Evolutionary conservation across 2,329 filamentous ascomycete genomes (phyloP).

Genomic region (Amesomyces nigricolor): DNA sequence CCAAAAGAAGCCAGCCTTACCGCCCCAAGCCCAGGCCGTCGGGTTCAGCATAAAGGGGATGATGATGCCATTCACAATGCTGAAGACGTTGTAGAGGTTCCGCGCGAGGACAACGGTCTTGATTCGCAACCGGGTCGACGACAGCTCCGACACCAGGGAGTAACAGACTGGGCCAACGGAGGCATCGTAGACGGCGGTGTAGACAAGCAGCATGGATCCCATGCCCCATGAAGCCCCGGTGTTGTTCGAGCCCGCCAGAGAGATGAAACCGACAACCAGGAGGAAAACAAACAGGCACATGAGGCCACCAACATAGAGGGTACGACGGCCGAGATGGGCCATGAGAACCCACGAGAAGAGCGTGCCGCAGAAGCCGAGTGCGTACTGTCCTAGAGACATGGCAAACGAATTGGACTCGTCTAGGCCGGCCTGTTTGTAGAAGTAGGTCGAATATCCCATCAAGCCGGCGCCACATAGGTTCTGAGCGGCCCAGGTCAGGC

Average conservation of each 20-base stretch:
- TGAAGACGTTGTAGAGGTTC: slow-evolving; percentile 37
- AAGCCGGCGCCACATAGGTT: slow-evolving; percentile 60
- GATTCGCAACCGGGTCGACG: slow-evolving; percentile 39
- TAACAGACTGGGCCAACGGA: slow-evolving; percentile 47
- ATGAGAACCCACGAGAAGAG: slow-evolving; percentile 50
- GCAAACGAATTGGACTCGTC: slow-evolving; percentile 42
- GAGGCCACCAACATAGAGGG: slow-evolving; percentile 45
- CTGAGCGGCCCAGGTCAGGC: slow-evolving; percentile 47
- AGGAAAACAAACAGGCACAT: slow-evolving; percentile 41
- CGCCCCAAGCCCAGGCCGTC: slow-evolving; percentile 39
- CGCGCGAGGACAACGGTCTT: slow-evolving; percentile 43
- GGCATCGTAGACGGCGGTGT: slow-evolving; percentile 47
- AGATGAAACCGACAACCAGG: slow-evolving; percentile 29
- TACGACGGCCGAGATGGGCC: slow-evolving; percentile 44
- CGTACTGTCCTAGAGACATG: slow-evolving; percentile 9
- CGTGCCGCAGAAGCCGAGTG: slow-evolving; percentile 48
- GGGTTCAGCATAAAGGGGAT: slow-evolving; percentile 43
- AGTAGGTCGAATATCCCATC: slow-evolving; percentile 59
- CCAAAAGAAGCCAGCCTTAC: slow-evolving; percentile 39
- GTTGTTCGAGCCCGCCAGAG: slow-evolving; percentile 14
- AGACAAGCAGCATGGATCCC: slow-evolving; percentile 46
- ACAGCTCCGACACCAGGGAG: slow-evolving; percentile 50
- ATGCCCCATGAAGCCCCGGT: slow-evolving; percentile 41
- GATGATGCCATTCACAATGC: slow-evolving; percentile 39
- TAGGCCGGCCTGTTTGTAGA: slow-evolving; percentile 53